A percentile compares a stretch with the other conserved stretches of the same genome.
Conservation (phyloP, 2,329 filamentous ascomycete genomes). For the Penicillium crustosum region DNA sequence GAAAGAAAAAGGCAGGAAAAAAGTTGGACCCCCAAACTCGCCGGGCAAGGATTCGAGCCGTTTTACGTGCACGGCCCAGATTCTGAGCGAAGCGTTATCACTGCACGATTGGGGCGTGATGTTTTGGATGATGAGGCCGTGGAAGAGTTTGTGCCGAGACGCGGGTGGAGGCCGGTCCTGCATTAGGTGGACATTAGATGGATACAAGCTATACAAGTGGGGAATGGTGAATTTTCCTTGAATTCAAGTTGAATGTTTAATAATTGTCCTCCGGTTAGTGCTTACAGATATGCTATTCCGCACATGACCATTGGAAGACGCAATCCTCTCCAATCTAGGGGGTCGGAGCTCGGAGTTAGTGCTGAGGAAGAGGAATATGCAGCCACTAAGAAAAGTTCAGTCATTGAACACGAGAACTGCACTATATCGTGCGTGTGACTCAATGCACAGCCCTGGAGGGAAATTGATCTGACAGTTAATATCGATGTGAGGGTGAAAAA, state of each 20-base stretch:
- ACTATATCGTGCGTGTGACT: not conserved
- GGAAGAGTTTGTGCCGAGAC: conserved; percentile 55
- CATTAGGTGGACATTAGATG: not conserved
- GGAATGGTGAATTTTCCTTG: too few species aligned
- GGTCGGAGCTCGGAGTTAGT: not conserved
- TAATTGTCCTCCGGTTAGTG: not conserved
- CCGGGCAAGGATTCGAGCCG: conserved; percentile 49
- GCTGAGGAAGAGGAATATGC: not conserved
- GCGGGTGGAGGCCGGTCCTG: conserved; percentile 56
- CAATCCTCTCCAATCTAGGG: not conserved
- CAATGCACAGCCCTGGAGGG: not conserved
- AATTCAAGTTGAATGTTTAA: too few species aligned
- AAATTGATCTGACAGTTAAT: not conserved
- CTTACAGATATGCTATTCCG: not conserved
- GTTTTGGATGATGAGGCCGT: conserved; percentile 64
- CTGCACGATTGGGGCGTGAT: conserved; percentile 59
- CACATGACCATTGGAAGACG: not conserved
- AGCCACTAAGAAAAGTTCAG: not conserved
- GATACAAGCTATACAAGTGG: not conserved
- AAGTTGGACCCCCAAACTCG: conserved; percentile 31
- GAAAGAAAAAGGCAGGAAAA: conserved; percentile 12
- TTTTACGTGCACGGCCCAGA: conserved; percentile 64
- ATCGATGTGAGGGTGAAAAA: not conserved
- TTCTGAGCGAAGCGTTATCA: conserved; percentile 65
- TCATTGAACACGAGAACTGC: not conserved